Evolutionary conservation across 2,329 filamentous ascomycete species (phyloP).

Genomic region (Coniochaeta hoffmannii): DNA sequence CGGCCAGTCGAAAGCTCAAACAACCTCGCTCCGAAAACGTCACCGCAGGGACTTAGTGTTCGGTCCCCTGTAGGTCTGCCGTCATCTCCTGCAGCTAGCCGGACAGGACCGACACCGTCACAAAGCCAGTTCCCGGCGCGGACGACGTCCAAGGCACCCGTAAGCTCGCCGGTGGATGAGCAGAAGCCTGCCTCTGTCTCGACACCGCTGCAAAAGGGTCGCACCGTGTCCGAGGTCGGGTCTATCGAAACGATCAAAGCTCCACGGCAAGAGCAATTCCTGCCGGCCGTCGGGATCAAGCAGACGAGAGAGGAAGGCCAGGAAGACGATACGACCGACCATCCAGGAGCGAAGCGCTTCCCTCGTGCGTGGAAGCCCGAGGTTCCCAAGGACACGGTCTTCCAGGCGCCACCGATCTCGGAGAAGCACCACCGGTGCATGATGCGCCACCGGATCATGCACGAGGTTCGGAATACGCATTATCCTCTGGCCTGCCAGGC

Average conservation of each 20-base stretch:
- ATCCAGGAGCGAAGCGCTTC: conserved; percentile 8
- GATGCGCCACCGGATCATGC: conserved; percentile 39
- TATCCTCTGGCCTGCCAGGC: conserved; percentile 47
- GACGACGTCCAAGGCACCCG: conserved; percentile 19
- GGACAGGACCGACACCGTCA: conserved; percentile 4
- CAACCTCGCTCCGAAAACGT: conserved; percentile 1
- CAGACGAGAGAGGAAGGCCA: conserved; percentile 2
- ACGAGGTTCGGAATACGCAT: conserved; percentile 36
- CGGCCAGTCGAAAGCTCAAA: conserved; percentile 6
- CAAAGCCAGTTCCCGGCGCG: conserved; percentile 22
- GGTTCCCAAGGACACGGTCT: conserved; percentile 26
- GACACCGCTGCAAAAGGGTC: neutral
- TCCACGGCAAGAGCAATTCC: neutral
- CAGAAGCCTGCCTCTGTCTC: conserved; percentile 6
- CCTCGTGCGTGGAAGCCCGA: conserved; percentile 18
- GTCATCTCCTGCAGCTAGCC: conserved; percentile 12
- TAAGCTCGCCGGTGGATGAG: conserved; percentile 12
- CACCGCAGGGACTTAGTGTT: conserved; percentile 4
- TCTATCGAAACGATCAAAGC: conserved; percentile 15
- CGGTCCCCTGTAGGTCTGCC: conserved; percentile 13
- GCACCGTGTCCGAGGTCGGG: conserved; percentile 13
- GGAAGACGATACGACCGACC: conserved; percentile 1
- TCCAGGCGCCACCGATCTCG: conserved; percentile 32
- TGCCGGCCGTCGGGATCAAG: neutral
- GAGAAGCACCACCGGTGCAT: conserved; percentile 37